phyloP scores from a whole-genome alignment of 192 early-diverging fungal species.

The Backusella liffmaniae region DNA sequence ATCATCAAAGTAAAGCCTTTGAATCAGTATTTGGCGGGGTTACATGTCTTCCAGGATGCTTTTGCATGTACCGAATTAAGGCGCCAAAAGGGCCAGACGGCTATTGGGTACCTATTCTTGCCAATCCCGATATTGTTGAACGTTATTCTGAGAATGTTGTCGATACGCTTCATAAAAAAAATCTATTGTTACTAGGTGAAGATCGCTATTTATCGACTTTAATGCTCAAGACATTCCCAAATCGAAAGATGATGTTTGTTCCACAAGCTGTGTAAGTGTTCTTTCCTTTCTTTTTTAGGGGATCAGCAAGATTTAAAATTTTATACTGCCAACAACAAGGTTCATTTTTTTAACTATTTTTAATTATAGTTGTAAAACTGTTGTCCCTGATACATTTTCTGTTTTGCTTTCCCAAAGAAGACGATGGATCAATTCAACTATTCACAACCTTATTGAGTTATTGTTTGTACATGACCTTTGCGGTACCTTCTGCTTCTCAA shows the following conservation, averaged over 20 bases:
- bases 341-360: constrained; percentile 10
- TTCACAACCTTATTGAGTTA: constrained; percentile 84
- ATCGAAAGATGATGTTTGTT: constrained; percentile 71
- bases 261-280: constrained; percentile 62
- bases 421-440: constrained; percentile 88
- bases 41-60: constrained; percentile 82
- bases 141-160: constrained; percentile 84
- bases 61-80: constrained; percentile 87
- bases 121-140: constrained; percentile 82
- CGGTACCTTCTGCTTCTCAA: constrained; percentile 89
- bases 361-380: constrained; percentile 56
- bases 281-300: constrained; percentile 63
- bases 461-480: constrained; percentile 81
- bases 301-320: constrained; percentile 75
- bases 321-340: constrained; percentile 32
- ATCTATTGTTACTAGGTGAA: constrained; percentile 71
- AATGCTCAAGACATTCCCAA: constrained; percentile 72
- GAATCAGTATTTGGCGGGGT: constrained; percentile 85
- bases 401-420: constrained; percentile 79
- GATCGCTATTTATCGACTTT: constrained; percentile 75
- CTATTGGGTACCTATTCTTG: constrained; percentile 76
- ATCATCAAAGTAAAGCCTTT: constrained; percentile 81
- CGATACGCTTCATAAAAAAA: constrained; percentile 75
- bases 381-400: constrained; percentile 67
- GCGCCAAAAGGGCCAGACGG: constrained; percentile 76